phyloP scores from a whole-genome alignment of 2,329 filamentous ascomycete species.

The Penicillium palitans region DNA sequence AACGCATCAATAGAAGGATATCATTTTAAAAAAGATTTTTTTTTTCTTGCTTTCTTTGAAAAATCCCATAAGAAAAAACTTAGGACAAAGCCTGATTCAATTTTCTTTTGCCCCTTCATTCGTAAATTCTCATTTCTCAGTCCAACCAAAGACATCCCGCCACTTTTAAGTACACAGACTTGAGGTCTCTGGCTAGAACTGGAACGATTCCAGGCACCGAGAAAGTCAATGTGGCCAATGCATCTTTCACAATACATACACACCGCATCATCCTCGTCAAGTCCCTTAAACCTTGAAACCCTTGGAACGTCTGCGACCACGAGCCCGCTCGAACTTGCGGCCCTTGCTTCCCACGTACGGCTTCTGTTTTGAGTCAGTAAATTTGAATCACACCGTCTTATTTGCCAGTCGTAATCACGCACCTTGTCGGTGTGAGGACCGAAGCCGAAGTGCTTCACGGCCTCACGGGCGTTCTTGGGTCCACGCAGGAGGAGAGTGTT shows the following conservation, averaged over 20 bases:
- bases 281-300: constrained; percentile 97
- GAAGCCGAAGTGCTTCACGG: constrained; percentile 98
- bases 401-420: constrained; percentile 34
- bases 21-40: constrained; percentile 12
- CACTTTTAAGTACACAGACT: constrained; percentile 28
- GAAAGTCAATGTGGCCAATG: constrained; percentile 12
- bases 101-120: constrained; percentile 31
- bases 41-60: constrained; percentile 22
- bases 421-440: constrained; percentile 98
- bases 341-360: constrained; percentile 97
- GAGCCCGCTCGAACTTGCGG: constrained; percentile 98
- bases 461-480: constrained; percentile 97
- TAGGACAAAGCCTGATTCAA: constrained; percentile 32
- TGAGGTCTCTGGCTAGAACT: constrained; percentile 21
- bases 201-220: constrained; percentile 20
- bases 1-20: not conserved
- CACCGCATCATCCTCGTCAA: constrained; percentile 21
- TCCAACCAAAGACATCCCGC: constrained; percentile 24
- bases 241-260: constrained; percentile 16
- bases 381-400: not conserved
- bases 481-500: constrained; percentile 97
- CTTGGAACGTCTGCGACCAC: constrained; percentile 96
- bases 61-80: constrained; percentile 29
- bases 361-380: constrained; percentile 62
- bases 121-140: constrained; percentile 24